phyloP scores from a whole-genome alignment of 208 protist species.

The Entamoeba dispar region DNA sequence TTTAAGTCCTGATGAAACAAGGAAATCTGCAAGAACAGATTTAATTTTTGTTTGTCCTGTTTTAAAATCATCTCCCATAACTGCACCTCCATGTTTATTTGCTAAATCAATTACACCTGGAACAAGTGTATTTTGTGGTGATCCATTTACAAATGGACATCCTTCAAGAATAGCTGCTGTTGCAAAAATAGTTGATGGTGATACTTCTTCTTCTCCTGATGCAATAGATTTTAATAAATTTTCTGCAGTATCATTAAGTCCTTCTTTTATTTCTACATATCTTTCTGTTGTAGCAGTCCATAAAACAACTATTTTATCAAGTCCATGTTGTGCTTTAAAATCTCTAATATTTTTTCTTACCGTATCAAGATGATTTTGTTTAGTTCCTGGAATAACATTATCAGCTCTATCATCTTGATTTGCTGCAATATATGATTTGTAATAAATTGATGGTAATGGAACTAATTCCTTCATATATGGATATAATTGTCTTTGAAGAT shows the following conservation, averaged over 20 bases:
- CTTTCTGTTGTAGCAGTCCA: conserved; percentile 97
- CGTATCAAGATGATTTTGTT: conserved; percentile 66
- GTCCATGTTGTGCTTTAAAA: conserved; percentile 51
- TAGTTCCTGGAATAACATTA: conserved; percentile 67
- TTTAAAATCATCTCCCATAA: conserved; percentile 96
- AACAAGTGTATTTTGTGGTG: conserved; percentile 92
- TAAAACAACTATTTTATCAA: conserved; percentile 83
- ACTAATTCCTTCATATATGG: conserved; percentile 56
- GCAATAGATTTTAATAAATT: conserved; percentile 67
- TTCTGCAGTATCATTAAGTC: conserved; percentile 78
- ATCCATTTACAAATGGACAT: conserved; percentile 86
- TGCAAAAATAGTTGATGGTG: conserved; percentile 70
- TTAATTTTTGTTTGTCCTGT: conserved; percentile 98
- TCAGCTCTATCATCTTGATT: conserved; percentile 83
- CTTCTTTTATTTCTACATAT: conserved; percentile 59
- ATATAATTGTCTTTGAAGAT: conserved; percentile 60
- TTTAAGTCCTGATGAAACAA: conserved; percentile 76
- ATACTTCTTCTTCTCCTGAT: conserved; percentile 62
- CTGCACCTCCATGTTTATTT: conserved; percentile 52
- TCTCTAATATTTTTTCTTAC: conserved; percentile 69
- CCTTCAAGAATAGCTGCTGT: conserved; percentile 79
- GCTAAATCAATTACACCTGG: conserved; percentile 72
- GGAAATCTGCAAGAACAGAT: conserved; percentile 77
- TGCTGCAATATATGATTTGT: conserved; percentile 81
- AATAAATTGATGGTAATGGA: conserved; percentile 76